These are phyloP conservation scores for Asterophora parasitica DNA, from an alignment of 768 basidiomycete species.

Conservation along the genomic window DNA sequence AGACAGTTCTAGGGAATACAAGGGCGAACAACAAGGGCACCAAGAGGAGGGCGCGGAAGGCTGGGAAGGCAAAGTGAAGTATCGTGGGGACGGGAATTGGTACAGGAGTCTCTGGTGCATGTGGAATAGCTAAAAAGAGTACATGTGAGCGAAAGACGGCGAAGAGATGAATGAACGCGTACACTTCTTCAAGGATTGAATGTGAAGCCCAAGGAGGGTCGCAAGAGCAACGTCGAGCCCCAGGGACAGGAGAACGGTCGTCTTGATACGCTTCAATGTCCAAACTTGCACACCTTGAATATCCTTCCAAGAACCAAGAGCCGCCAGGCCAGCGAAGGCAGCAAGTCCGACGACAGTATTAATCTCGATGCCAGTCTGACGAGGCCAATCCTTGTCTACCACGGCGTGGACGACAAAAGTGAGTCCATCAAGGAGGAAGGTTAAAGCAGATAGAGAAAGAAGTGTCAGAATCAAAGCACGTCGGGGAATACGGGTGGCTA, in stretches of 20 bases:
- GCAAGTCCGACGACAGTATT: slow-evolving; percentile 64
- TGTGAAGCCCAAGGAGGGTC: slow-evolving; percentile 43
- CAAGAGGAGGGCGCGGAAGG: slow-evolving; percentile 62
- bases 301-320: slow-evolving; percentile 78
- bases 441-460: slow-evolving; percentile 63
- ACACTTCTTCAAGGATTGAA: slow-evolving; percentile 33
- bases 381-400: slow-evolving; percentile 61
- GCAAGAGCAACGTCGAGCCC: slow-evolving; percentile 57
- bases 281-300: slow-evolving; percentile 65
- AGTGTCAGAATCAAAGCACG: slow-evolving; percentile 68
- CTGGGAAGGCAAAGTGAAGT: slow-evolving; percentile 46
- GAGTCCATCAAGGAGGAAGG: slow-evolving; percentile 75
- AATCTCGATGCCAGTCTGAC: slow-evolving; percentile 57
- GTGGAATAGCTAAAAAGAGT: slow-evolving; percentile 17
- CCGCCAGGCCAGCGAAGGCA: slow-evolving; percentile 68
- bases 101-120: slow-evolving; percentile 29
- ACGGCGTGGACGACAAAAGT: slow-evolving; percentile 64
- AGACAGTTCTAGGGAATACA: slow-evolving; percentile 59
- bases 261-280: slow-evolving; percentile 54
- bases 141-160: slow-evolving; percentile 12
- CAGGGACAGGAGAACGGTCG: slow-evolving; percentile 48
- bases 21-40: slow-evolving; percentile 57
- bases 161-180: slow-evolving; percentile 9
- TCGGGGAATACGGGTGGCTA: slow-evolving; percentile 69
- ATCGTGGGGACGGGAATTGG: slow-evolving; percentile 24